Evolutionary conservation across 1,284 basidiomycete species (phyloP), one percentile per base, ranked within the genome.

Genomic region (Sparassis latifolia): DNA sequence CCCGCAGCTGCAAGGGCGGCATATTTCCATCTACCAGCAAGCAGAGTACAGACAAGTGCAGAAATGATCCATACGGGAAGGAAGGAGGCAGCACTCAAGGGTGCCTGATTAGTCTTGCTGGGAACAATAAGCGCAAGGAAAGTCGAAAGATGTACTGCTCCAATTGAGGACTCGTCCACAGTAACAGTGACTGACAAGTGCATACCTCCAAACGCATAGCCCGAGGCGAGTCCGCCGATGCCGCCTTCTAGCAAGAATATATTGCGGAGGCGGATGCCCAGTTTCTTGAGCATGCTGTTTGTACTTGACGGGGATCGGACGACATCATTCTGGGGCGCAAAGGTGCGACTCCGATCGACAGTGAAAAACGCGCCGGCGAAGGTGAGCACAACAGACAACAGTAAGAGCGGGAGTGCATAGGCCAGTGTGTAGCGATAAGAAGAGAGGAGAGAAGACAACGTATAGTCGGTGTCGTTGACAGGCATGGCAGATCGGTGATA

Each of bases 341-440:
- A 85, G 10, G 76, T 73, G 40, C 80, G 75, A 35, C 82, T 79
- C 37, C 84, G 79, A 59, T 86, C 83, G 44, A 86, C 72, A 20
- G 77, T 85, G 28, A 86, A 69, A 63, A 86, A 86, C 2, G 82
- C 74, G 10, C 84, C 83, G 28, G 80, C 70, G 58, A 84, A 82
- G 3, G 78, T 76, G 35, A 83, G 67, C 30, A 78, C 53, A 38
- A 78, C 43, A 5, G 81, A 82, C 1, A 78, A 47, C 9, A 78
- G 63, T 35, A 84, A 63, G 5, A 85, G 63, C 55, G 80, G 76
- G 43, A 85, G 60, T 29, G 76, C 58, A 60, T 85, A 86, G 38
- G 74, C 74, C 30, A 84, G 58, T n/a, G 56, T 53, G 44, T 60
- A 66, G 20, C 62, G 50, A 6, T 55, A 59, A 2, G 60, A 58